Evolutionary conservation across 1,284 basidiomycete genomes (phyloP).

Genomic region (Sporisorium graminicola): DNA sequence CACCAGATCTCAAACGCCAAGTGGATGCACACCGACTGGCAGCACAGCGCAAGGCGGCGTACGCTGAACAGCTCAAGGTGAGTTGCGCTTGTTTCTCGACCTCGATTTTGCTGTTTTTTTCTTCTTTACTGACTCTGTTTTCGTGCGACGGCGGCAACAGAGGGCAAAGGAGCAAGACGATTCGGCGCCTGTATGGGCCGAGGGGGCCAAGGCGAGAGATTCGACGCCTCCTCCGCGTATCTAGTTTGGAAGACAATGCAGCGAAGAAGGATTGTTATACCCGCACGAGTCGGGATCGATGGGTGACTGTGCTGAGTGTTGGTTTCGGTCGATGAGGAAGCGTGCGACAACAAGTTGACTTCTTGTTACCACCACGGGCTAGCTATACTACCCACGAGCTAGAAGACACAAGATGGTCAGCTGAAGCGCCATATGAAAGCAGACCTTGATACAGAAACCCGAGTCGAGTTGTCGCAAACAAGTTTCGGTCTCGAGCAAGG

Average conservation of each 20-base stretch:
- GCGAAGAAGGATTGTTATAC: not conserved
- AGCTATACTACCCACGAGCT: not conserved
- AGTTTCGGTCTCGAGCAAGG: too few species aligned
- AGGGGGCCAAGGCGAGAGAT: slow-evolving; percentile 40
- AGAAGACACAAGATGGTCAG: too few species aligned
- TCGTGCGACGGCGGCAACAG: slow-evolving; percentile 12
- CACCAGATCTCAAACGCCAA: slow-evolving; percentile 62
- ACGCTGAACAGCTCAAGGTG: slow-evolving; percentile 61
- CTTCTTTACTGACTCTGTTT: not conserved
- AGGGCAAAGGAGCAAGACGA: slow-evolving; percentile 51
- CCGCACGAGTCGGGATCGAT: not conserved
- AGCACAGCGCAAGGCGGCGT: slow-evolving; percentile 56
- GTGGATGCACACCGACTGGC: slow-evolving; percentile 55
- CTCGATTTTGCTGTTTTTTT: not conserved
- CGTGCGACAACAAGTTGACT: not conserved
- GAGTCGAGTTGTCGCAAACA: too few species aligned
- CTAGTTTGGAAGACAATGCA: not conserved
- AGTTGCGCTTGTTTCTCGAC: slow-evolving; percentile 6
- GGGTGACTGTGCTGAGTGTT: not conserved
- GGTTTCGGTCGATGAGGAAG: not conserved
- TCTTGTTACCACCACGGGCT: not conserved
- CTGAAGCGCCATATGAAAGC: too few species aligned
- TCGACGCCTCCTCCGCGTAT: slow-evolving; percentile 50
- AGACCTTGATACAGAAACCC: too few species aligned
- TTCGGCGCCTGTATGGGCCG: slow-evolving; percentile 53